Percentiles rank a stretch among this genome's conserved stretches.
phyloP scores from a whole-genome alignment of 2,329 filamentous ascomycete species.

The Diaporthe amygdali region DNA sequence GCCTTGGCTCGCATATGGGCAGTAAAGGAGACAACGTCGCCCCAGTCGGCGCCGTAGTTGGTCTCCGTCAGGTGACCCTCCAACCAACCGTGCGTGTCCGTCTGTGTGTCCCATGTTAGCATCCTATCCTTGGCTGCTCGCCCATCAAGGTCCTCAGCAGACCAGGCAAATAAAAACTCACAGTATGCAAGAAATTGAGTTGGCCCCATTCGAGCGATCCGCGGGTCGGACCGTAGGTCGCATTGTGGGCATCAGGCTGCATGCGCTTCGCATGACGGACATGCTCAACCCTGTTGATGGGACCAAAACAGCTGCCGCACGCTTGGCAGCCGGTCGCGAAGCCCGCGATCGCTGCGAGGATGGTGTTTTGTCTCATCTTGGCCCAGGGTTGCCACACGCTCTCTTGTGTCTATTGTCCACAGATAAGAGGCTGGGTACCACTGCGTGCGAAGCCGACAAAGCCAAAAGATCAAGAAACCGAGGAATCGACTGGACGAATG shows the following conservation, averaged over 20 bases:
- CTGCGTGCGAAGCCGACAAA: not conserved
- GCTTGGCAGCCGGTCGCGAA: constrained; percentile 34
- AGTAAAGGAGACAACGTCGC: constrained; percentile 67
- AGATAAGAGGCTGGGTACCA: not conserved
- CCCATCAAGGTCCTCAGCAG: not conserved
- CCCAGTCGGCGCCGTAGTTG: constrained; percentile 71
- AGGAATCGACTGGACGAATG: not conserved
- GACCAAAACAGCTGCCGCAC: constrained; percentile 49
- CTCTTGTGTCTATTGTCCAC: not conserved
- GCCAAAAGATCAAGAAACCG: not conserved
- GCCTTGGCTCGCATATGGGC: constrained; percentile 65
- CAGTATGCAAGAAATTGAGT: constrained; percentile 65
- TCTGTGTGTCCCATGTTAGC: constrained; percentile 35
- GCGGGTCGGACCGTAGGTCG: constrained; percentile 46
- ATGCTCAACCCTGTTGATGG: constrained; percentile 46
- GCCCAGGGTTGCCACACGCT: not conserved
- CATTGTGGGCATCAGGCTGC: constrained; percentile 50
- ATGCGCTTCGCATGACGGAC: constrained; percentile 55
- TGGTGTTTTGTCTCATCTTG: constrained; percentile 19
- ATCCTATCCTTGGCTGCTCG: not conserved
- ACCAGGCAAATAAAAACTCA: constrained; percentile 31
- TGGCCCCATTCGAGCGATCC: constrained; percentile 64
- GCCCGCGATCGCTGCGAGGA: constrained; percentile 24
- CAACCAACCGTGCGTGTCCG: constrained; percentile 67
- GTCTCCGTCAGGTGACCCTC: constrained; percentile 65